A percentile compares a stretch with the other conserved stretches of the same genome.
These are phyloP conservation scores for Trichosporon coremiiforme DNA, from an alignment of 1,284 basidiomycete genomes.

Conservation along the genomic window DNA sequence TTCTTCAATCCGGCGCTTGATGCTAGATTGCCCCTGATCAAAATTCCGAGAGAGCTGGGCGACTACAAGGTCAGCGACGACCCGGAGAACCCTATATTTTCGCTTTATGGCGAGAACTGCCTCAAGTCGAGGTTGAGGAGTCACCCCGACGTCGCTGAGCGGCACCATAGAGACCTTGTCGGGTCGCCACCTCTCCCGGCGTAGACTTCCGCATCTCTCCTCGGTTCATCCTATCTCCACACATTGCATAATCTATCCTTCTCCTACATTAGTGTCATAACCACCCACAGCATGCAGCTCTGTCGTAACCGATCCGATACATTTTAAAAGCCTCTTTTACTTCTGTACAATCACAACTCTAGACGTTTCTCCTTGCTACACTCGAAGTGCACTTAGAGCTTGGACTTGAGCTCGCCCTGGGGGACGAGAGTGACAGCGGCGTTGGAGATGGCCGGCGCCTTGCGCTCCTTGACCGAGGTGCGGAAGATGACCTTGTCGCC, in stretches of 20 bases:
- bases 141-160: slow-evolving; percentile 28
- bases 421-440: slow-evolving; percentile 60
- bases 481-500: slow-evolving; percentile 85
- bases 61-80: slow-evolving; percentile 20
- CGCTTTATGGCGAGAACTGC: slow-evolving; percentile 30
- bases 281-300: too few relatives aligned
- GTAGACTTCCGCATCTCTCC: neutral
- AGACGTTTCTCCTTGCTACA: neutral
- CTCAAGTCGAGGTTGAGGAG: slow-evolving; percentile 28
- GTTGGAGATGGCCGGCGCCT: slow-evolving; percentile 58
- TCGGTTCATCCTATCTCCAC: too few relatives aligned
- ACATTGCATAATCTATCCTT: too few relatives aligned
- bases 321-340: neutral
- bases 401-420: slow-evolving; percentile 45
- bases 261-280: too few relatives aligned
- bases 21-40: slow-evolving; percentile 22
- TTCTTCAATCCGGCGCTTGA: slow-evolving; percentile 33
- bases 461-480: slow-evolving; percentile 61
- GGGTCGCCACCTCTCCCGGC: neutral
- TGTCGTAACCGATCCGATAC: neutral
- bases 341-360: slow-evolving; percentile 11
- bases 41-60: neutral
- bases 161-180: slow-evolving; percentile 22
- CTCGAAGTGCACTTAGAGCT: slow-evolving; percentile 39
- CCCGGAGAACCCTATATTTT: slow-evolving; percentile 24